A percentile compares a stretch with the other conserved stretches of the same genome.
phyloP scores from a whole-genome alignment of 768 basidiomycete species.

The Auriscalpium microsporum region DNA sequence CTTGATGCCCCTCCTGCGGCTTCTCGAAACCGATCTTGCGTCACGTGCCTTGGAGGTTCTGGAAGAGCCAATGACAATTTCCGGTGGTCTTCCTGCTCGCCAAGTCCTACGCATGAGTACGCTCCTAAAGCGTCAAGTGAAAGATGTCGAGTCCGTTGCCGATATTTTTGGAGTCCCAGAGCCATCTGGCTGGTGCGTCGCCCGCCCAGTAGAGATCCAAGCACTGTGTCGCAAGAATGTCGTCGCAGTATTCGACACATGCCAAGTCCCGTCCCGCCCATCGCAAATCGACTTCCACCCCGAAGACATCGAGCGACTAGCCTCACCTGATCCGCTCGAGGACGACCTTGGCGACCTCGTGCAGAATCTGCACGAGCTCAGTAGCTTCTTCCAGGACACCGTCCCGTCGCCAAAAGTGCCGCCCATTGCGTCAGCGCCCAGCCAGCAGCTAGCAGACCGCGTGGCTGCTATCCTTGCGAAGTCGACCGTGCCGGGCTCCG shows the following conservation, averaged over 20 bases:
- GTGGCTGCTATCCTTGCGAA: conserved; percentile 79
- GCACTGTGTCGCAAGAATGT: conserved; percentile 68
- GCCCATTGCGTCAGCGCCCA: conserved; percentile 34
- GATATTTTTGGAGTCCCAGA: conserved; percentile 78
- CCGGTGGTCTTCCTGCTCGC: conserved; percentile 67
- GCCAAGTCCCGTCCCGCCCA: conserved; percentile 59
- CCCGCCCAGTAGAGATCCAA: conserved; percentile 53
- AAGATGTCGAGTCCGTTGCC: conserved; percentile 45
- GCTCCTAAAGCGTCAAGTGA: conserved; percentile 42
- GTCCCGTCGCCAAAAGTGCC: not conserved
- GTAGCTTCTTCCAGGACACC: conserved; percentile 59
- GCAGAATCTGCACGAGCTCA: conserved; percentile 69
- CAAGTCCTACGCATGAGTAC: conserved; percentile 92
- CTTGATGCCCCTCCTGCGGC: conserved; percentile 81
- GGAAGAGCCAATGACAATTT: conserved; percentile 80
- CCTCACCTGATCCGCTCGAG: conserved; percentile 23
- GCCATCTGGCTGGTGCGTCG: conserved; percentile 82
- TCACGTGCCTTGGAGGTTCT: conserved; percentile 86
- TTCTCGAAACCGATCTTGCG: conserved; percentile 83
- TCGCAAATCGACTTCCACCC: conserved; percentile 70
- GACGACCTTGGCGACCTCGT: conserved; percentile 74
- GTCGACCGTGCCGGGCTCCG: conserved; percentile 49
- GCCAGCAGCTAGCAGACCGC: conserved; percentile 60
- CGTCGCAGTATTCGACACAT: conserved; percentile 80
- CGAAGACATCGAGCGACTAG: conserved; percentile 36